Evolutionary conservation across 257 asterid genomes (phyloP).

Genomic region (Ilex aquifolium): DNA sequence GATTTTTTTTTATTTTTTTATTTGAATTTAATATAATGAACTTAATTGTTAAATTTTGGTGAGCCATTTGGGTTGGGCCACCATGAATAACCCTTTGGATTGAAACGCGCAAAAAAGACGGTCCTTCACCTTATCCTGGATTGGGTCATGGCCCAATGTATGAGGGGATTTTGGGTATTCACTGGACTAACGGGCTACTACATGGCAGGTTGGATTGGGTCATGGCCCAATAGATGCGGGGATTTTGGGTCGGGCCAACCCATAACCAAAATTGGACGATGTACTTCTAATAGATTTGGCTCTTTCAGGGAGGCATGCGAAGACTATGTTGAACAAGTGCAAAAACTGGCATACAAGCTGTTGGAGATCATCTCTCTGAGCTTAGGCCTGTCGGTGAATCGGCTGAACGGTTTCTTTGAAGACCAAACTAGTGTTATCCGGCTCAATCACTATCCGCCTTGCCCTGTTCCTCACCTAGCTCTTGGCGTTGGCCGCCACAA

Average conservation of each 20-base stretch:
- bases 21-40: neutral
- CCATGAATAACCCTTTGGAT: too few relatives aligned
- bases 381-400: slow-evolving; percentile 42
- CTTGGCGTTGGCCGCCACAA: slow-evolving; percentile 78
- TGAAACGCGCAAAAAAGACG: too few relatives aligned
- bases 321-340: slow-evolving; percentile 32
- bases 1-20: neutral
- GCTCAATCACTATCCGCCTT: slow-evolving; percentile 65
- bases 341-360: slow-evolving; percentile 32
- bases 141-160: slow-evolving; percentile 26
- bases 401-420: slow-evolving; percentile 42
- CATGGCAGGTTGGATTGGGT: too few relatives aligned
- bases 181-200: too few relatives aligned
- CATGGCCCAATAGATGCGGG: too few relatives aligned
- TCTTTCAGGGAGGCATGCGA: slow-evolving; percentile 33
- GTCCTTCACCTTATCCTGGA: too few relatives aligned
- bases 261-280: neutral
- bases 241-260: too few relatives aligned
- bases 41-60: too few relatives aligned
- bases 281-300: neutral
- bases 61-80: too few relatives aligned
- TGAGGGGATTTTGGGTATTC: neutral
- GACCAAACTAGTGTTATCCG: slow-evolving; percentile 50
- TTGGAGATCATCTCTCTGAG: slow-evolving; percentile 47
- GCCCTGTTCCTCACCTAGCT: slow-evolving; percentile 62